These are phyloP conservation scores for button mushroom (Agaricus bisporus) DNA, from an alignment of 768 basidiomycete genomes.

Conservation along the genomic window DNA sequence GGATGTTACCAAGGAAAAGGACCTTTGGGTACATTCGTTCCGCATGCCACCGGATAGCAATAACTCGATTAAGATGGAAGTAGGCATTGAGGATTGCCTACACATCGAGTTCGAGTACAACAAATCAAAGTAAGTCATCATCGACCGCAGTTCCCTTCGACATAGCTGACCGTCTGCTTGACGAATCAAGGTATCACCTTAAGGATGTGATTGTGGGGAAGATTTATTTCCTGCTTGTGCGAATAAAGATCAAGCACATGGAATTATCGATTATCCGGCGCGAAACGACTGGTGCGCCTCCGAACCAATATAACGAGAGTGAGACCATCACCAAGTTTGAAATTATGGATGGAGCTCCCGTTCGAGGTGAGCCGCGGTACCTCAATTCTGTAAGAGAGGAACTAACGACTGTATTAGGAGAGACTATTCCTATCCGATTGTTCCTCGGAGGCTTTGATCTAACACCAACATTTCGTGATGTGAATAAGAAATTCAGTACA, in stretches of 20 bases:
- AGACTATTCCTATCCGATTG: constrained; percentile 95
- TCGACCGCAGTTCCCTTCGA: background rate
- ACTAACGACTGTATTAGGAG: constrained; percentile 46
- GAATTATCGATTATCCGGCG: constrained; percentile 96
- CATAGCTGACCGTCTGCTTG: background rate
- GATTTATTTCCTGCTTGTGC: constrained; percentile 96
- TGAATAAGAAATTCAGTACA: constrained; percentile 98
- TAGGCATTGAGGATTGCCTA: constrained; percentile 97
- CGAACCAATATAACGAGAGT: constrained; percentile 99
- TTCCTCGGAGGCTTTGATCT: constrained; percentile 98
- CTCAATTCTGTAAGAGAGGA: background rate
- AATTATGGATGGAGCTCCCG: constrained; percentile 98
- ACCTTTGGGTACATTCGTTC: constrained; percentile 97
- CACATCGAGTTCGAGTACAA: constrained; percentile 99
- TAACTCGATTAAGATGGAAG: constrained; percentile 99
- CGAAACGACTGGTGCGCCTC: constrained; percentile 94
- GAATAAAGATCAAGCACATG: constrained; percentile 99
- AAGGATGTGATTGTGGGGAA: constrained; percentile 99
- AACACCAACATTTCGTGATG: constrained; percentile 97
- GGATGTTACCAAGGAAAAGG: constrained; percentile 88
- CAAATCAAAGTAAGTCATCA: constrained; percentile 83
- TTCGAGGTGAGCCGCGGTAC: constrained; percentile 57
- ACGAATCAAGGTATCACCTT: constrained; percentile 77
- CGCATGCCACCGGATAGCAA: constrained; percentile 98
- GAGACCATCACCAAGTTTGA: constrained; percentile 99